These are phyloP conservation scores for Carpinus fangiana DNA, from an alignment of 306 rosid genomes.

Conservation along the genomic window DNA sequence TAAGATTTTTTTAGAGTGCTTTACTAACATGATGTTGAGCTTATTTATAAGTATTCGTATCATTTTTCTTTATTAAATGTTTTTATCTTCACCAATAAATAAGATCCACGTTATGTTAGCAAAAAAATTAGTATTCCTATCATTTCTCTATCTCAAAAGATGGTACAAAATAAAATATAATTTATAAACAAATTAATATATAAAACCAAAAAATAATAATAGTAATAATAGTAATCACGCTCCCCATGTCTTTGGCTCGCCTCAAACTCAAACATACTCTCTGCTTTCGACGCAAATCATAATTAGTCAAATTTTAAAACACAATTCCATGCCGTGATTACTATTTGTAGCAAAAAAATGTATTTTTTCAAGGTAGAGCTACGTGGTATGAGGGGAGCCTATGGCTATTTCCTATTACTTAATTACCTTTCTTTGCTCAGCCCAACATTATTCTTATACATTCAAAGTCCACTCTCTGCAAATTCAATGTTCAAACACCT, in stretches of 20 bases:
- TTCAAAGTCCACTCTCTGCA: background rate
- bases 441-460: background rate
- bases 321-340: background rate
- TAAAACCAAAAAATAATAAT: too few relatives aligned
- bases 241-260: background rate
- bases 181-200: too few relatives aligned
- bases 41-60: too few relatives aligned
- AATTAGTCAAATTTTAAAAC: background rate
- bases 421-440: background rate
- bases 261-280: background rate
- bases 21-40: too few relatives aligned
- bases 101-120: too few relatives aligned
- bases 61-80: too few relatives aligned
- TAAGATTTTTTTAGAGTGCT: too few relatives aligned
- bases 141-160: too few relatives aligned
- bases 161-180: too few relatives aligned
- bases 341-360: background rate
- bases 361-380: background rate
- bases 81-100: too few relatives aligned
- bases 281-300: conserved; percentile 1
- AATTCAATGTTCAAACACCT: background rate
- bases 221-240: too few relatives aligned
- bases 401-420: background rate
- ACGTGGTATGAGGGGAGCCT: background rate
- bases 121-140: too few relatives aligned